Evolutionary conservation across 129 eudicot genomes (phyloP), one percentile per base, ranked within the genome.

Genomic region (Saposhnikovia divaricata): DNA sequence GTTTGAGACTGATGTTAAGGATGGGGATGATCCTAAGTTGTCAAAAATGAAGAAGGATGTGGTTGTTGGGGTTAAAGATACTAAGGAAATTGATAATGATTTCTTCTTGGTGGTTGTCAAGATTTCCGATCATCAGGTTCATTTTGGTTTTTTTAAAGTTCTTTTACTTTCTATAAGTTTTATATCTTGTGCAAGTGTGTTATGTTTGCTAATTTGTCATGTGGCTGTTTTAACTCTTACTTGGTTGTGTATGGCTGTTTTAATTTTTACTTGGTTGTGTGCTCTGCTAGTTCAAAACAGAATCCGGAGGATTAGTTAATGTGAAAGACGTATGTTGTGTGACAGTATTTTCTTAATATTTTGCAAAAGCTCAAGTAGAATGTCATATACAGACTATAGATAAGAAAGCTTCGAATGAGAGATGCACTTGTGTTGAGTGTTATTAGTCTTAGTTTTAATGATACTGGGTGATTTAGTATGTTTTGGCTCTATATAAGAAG

Each of bases 31-130:
- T 77, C 99, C 97, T 2, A 92, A 95, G 85, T 39, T 92, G 68
- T 92, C 97, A 15, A 89, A 83, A 80, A 95, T 95, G 99, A 95
- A 86, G 83, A 95, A 95, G 73, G 97, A 95, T 65, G 98, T 95
- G 51, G 96, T 95, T 65, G 96, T 95, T 84, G 98, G 97, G 2
- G 98, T 83, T 18, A 95, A 95, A 85, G 98, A 95, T 85, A 88
- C 92, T 0, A 85, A 63, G 78, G 99, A 95, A 73, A 90, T 95
- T 38, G 97, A 95, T 81, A 95, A 95, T 78, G 98, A 95, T 81
- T 95, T 95, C 82, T 95, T 95, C 86, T 86, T 95, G 94, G 98
- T 95, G 73, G 97, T 95, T 53, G 97, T 95, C 38, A 95, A 95
- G 94, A 95, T 95, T 28, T 76, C 75, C 27, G 98, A 95, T 88